Percentiles rank a stretch among this genome's conserved stretches.
Evolutionary conservation across 2,329 filamentous ascomycete genomes (phyloP).

Genomic region (Rhexocercosporidium sp.): DNA sequence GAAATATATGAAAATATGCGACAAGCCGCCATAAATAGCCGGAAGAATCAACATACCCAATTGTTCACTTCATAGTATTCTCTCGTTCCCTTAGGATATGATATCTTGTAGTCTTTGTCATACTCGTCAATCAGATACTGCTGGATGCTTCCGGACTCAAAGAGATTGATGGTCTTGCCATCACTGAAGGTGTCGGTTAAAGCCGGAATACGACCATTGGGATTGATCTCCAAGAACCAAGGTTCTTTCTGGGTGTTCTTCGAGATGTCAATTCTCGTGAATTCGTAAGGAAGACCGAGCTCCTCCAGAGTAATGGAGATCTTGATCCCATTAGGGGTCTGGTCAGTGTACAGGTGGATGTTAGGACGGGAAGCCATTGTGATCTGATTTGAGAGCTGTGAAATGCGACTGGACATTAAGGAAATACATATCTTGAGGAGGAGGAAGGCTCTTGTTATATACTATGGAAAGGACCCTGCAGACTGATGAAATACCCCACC

Average conservation of each 20-base stretch:
- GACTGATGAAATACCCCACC: constrained; percentile 5
- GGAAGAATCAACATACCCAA: constrained; percentile 61
- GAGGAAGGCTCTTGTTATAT: neutral
- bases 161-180: constrained; percentile 75
- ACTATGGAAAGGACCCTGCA: neutral
- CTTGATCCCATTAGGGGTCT: constrained; percentile 89
- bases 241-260: constrained; percentile 74
- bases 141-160: constrained; percentile 84
- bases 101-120: constrained; percentile 81
- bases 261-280: constrained; percentile 70
- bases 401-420: constrained; percentile 33
- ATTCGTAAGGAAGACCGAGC: constrained; percentile 81
- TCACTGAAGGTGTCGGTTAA: constrained; percentile 79
- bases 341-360: constrained; percentile 59
- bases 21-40: neutral
- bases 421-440: neutral
- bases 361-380: constrained; percentile 49
- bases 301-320: constrained; percentile 87
- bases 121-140: constrained; percentile 85
- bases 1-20: neutral
- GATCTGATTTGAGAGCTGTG: constrained; percentile 33
- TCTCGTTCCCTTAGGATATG: constrained; percentile 72
- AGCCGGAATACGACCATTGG: constrained; percentile 90
- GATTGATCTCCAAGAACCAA: constrained; percentile 92
- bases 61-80: constrained; percentile 82